Conservation (phyloP, 2,329 filamentous ascomycete genomes). For the Exserohilum turcica region DNA sequence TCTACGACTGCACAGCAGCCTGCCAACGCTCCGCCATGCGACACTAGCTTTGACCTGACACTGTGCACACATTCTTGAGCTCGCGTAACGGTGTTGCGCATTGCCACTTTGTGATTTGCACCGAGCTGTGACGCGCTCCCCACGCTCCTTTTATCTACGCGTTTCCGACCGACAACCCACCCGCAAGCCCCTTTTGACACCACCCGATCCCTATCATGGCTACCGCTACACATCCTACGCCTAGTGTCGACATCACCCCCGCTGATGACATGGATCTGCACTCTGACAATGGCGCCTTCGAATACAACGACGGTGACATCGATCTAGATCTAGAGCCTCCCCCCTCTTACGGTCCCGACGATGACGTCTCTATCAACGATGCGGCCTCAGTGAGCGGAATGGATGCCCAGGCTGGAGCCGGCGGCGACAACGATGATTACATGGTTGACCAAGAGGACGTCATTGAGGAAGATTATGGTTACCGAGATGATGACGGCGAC, state of each 20-base stretch:
- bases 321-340: slow-evolving; percentile 59
- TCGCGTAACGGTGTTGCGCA: neutral
- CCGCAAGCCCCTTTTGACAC: slow-evolving; percentile 4
- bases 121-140: slow-evolving; percentile 25
- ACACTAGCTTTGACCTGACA: slow-evolving; percentile 7
- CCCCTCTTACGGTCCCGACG: slow-evolving; percentile 30
- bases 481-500: slow-evolving; percentile 16
- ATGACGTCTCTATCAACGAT: slow-evolving; percentile 65
- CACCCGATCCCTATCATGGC: slow-evolving; percentile 24
- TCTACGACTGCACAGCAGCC: neutral
- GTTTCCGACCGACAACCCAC: slow-evolving; percentile 3
- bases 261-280: slow-evolving; percentile 62
- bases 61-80: slow-evolving; percentile 1
- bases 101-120: slow-evolving; percentile 16
- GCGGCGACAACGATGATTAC: slow-evolving; percentile 41
- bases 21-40: slow-evolving; percentile 11
- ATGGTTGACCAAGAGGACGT: slow-evolving; percentile 46
- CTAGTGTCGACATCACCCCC: slow-evolving; percentile 40
- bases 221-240: slow-evolving; percentile 26
- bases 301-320: slow-evolving; percentile 62
- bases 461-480: slow-evolving; percentile 34
- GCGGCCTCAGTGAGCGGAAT: slow-evolving; percentile 36
- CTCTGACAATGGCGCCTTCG: slow-evolving; percentile 49
- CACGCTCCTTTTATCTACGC: slow-evolving; percentile 16
- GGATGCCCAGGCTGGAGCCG: slow-evolving; percentile 20